Conservation (phyloP, 208 protist genomes). For the Strigomonas oncopelti region DNA sequence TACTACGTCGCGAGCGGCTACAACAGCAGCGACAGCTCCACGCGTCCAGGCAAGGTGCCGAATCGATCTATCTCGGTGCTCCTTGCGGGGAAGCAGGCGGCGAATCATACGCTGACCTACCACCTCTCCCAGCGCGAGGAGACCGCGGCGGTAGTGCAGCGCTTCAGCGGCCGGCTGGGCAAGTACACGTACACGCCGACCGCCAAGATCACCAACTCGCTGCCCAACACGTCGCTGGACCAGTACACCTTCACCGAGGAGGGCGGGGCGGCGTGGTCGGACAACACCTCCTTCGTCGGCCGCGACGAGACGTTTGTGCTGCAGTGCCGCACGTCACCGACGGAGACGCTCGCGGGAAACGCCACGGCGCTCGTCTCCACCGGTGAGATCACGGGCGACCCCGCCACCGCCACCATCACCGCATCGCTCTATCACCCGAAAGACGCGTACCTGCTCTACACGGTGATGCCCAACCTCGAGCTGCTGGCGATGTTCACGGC, state of each 20-base stretch:
- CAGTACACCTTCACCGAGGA: too few relatives aligned
- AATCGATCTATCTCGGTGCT: too few relatives aligned
- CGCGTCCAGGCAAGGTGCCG: too few relatives aligned
- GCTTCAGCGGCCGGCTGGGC: slow-evolving; percentile 16
- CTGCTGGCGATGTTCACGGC: slow-evolving; percentile 18
- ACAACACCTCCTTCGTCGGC: too few relatives aligned
- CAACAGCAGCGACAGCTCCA: too few relatives aligned
- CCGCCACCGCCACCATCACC: slow-evolving; percentile 20
- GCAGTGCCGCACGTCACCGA: slow-evolving; percentile 12
- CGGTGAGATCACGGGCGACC: slow-evolving; percentile 30
- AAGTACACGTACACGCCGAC: slow-evolving; percentile 14
- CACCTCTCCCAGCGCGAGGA: neutral
- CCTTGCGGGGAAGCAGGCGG: too few relatives aligned
- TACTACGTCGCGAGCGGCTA: too few relatives aligned
- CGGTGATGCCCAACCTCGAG: slow-evolving; percentile 28
- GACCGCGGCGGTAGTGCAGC: slow-evolving; percentile 1
- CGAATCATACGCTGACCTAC: too few relatives aligned
- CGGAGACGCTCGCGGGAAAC: slow-evolving; percentile 24
- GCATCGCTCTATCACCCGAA: slow-evolving; percentile 17
- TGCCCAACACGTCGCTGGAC: too few relatives aligned
- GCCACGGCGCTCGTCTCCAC: slow-evolving; percentile 28
- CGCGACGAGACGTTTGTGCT: neutral
- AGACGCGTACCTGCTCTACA: slow-evolving; percentile 26
- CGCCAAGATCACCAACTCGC: too few relatives aligned
- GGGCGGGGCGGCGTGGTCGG: too few relatives aligned